A percentile compares a stretch with the other conserved stretches of the same genome.
These are phyloP conservation scores for Globisporangium cederbergense DNA, from an alignment of 352 stramenopile species.

Conservation along the genomic window DNA sequence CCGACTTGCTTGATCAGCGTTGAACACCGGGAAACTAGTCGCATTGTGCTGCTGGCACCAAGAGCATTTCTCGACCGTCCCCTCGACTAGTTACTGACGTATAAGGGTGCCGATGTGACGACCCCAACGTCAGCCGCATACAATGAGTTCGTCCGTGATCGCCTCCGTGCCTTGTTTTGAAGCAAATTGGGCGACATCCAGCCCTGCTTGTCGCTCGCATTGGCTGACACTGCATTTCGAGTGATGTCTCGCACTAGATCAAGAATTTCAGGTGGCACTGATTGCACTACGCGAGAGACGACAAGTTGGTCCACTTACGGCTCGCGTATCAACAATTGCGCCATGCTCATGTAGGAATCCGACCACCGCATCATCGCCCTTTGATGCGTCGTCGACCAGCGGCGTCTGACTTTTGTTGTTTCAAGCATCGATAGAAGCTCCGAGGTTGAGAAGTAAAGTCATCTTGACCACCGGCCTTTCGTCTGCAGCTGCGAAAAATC, in stretches of 20 bases:
- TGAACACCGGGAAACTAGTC: background rate
- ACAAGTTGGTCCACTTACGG: background rate
- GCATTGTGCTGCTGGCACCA: background rate
- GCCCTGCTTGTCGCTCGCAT: background rate
- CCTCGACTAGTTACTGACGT: slow-evolving; percentile 1
- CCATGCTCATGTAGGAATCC: background rate
- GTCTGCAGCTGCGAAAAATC: background rate
- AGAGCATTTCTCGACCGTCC: background rate
- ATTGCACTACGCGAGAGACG: background rate
- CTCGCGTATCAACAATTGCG: background rate
- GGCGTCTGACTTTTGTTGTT: background rate
- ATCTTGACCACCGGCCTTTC: background rate
- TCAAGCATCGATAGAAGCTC: background rate
- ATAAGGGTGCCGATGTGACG: background rate
- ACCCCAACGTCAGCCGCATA: too few species aligned
- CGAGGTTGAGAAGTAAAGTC: background rate
- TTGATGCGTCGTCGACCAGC: background rate
- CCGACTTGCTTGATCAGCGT: background rate
- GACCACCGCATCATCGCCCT: background rate
- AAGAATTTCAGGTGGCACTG: background rate
- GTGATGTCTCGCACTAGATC: background rate
- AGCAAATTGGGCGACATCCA: background rate
- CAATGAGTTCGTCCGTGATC: background rate
- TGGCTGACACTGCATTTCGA: background rate
- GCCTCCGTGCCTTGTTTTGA: background rate